These are phyloP conservation scores for Aphanomyces astaci DNA, from an alignment of 352 stramenopile species.

Conservation along the genomic window DNA sequence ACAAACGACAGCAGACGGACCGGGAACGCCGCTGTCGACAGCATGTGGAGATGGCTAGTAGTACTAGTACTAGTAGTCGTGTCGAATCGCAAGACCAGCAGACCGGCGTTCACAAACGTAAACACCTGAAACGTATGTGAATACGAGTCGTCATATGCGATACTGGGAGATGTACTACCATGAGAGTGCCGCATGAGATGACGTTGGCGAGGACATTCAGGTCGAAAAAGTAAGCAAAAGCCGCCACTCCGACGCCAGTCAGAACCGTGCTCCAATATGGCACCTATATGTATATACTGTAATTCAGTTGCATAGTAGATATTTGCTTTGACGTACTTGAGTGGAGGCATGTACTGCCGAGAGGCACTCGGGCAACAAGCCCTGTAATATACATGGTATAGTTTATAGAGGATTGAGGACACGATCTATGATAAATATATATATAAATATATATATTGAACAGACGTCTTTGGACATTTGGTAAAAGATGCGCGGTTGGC, in stretches of 20 bases:
- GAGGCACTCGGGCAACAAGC: slow-evolving; percentile 54
- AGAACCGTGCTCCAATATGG: slow-evolving; percentile 73
- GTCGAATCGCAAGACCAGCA: slow-evolving; percentile 73
- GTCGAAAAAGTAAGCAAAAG: slow-evolving; percentile 83
- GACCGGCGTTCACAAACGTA: slow-evolving; percentile 89
- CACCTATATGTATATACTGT: too few relatives aligned
- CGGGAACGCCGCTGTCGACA: slow-evolving; percentile 27
- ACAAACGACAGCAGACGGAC: slow-evolving; percentile 55
- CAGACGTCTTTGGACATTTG: slow-evolving; percentile 82
- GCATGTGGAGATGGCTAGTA: slow-evolving; percentile 23
- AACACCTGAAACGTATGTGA: slow-evolving; percentile 69
- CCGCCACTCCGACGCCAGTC: slow-evolving; percentile 69
- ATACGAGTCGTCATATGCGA: neutral
- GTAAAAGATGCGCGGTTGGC: slow-evolving; percentile 89
- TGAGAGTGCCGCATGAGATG: slow-evolving; percentile 81
- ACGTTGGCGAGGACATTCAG: slow-evolving; percentile 88
- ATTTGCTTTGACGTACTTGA: slow-evolving; percentile 50
- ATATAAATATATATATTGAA: neutral
- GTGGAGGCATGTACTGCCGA: slow-evolving; percentile 50
- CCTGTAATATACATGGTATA: too few relatives aligned
- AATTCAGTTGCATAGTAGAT: too few relatives aligned
- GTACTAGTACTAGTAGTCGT: slow-evolving; percentile 19
- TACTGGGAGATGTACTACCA: neutral
- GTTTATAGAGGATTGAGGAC: too few relatives aligned
- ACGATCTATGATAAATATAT: neutral